These are phyloP conservation scores for Prunus yedoensis DNA, from an alignment of 331 rosid species.

Conservation along the genomic window DNA sequence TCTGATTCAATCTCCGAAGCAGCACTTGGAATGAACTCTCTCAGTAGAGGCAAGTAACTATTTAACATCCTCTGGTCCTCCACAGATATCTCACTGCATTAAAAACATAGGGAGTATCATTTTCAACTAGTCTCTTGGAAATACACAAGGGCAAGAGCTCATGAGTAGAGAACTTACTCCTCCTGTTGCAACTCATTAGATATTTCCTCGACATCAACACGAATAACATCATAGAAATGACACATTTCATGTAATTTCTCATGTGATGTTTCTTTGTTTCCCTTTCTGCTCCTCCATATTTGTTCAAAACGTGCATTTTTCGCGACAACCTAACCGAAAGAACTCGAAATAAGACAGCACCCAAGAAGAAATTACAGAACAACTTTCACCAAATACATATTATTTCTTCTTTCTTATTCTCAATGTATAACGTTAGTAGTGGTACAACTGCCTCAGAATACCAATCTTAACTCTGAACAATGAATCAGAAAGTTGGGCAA, in stretches of 20 bases:
- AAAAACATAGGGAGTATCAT: constrained; percentile 16
- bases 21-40: constrained; percentile 84
- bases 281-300: constrained; percentile 90
- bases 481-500: not conserved
- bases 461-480: not conserved
- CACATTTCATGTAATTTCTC: constrained; percentile 62
- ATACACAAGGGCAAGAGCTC: constrained; percentile 9
- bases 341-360: constrained; percentile 7
- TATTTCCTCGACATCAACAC: constrained; percentile 63
- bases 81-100: constrained; percentile 63
- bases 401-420: not conserved
- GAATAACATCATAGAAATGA: constrained; percentile 72
- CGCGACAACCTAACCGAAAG: constrained; percentile 44
- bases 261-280: constrained; percentile 40
- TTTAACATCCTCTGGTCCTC: constrained; percentile 72
- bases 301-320: constrained; percentile 91
- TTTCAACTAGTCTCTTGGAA: constrained; percentile 16
- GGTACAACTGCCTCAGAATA: not conserved
- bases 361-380: constrained; percentile 3
- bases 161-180: constrained; percentile 50
- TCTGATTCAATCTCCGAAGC: constrained; percentile 84
- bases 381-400: constrained; percentile 5
- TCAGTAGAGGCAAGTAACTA: constrained; percentile 78
- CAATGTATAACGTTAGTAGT: not conserved
- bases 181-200: not conserved